Conservation (phyloP, 345 rosid species). For the Pugionium dolabratum region DNA sequence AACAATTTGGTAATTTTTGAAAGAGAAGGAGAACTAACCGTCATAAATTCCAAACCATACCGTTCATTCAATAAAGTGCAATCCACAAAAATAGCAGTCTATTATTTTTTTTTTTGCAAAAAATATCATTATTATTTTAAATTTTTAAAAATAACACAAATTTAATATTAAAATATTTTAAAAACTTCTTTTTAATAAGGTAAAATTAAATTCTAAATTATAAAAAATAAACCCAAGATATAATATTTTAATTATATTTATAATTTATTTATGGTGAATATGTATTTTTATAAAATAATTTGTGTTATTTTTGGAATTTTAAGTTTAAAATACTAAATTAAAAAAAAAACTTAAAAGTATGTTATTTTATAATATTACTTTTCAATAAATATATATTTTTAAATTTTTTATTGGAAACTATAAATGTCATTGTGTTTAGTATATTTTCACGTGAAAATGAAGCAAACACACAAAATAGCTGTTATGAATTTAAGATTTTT, state of each 20-base stretch:
- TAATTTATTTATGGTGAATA: too few relatives aligned
- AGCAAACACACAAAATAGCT: neutral
- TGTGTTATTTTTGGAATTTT: too few relatives aligned
- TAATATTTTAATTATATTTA: too few relatives aligned
- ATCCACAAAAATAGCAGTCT: neutral
- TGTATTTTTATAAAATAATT: too few relatives aligned
- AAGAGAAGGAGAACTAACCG: constrained; percentile 34
- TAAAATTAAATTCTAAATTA: too few relatives aligned
- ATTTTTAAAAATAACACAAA: too few relatives aligned
- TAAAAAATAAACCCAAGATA: too few relatives aligned
- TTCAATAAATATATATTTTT: neutral
- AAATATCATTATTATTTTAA: neutral
- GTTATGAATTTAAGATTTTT: neutral
- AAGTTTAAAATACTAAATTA: too few relatives aligned
- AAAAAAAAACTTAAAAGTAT: too few relatives aligned
- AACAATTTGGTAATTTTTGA: constrained; percentile 33
- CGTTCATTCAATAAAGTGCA: neutral
- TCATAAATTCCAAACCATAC: constrained; percentile 17
- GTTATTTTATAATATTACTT: too few relatives aligned
- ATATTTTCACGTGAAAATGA: neutral
- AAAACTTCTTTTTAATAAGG: too few relatives aligned
- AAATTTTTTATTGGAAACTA: neutral
- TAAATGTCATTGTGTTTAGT: neutral
- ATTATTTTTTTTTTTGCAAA: constrained; percentile 5
- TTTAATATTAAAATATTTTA: too few relatives aligned